These are phyloP conservation scores for Niveomyces coronatus DNA, from an alignment of 2,329 filamentous ascomycete genomes.

Conservation along the genomic window DNA sequence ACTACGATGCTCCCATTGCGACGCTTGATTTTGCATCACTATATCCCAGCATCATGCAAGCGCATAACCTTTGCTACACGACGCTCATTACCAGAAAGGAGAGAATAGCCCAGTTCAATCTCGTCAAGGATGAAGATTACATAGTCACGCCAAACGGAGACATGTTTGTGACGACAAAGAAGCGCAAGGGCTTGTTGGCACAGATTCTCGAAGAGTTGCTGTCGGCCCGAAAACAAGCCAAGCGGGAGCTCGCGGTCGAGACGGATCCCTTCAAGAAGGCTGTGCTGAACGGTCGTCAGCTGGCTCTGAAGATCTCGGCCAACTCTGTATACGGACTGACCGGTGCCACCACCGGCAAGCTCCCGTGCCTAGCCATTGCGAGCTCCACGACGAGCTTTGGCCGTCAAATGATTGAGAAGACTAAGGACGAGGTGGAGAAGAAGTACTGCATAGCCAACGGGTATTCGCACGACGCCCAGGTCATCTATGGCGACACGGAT, in stretches of 20 bases:
- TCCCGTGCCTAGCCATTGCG: slow-evolving; percentile 89
- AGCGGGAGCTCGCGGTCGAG: slow-evolving; percentile 77
- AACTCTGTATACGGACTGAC: slow-evolving; percentile 98
- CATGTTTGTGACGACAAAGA: slow-evolving; percentile 78
- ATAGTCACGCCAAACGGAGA: slow-evolving; percentile 93
- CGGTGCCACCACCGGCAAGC: slow-evolving; percentile 88
- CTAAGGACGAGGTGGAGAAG: slow-evolving; percentile 87
- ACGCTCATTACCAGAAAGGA: slow-evolving; percentile 69
- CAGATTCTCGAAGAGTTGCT: slow-evolving; percentile 95
- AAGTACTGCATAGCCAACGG: slow-evolving; percentile 89
- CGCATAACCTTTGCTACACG: slow-evolving; percentile 96
- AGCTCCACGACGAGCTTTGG: slow-evolving; percentile 96
- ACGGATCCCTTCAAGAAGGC: slow-evolving; percentile 97
- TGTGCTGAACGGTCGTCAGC: slow-evolving; percentile 90
- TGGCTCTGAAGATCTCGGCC: slow-evolving; percentile 91
- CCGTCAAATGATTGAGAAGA: slow-evolving; percentile 97
- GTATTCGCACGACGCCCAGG: slow-evolving; percentile 86
- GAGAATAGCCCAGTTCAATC: slow-evolving; percentile 61
- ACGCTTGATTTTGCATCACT: slow-evolving; percentile 98
- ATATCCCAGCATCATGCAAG: slow-evolving; percentile 97
- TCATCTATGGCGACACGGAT: slow-evolving; percentile 98
- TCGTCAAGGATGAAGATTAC: slow-evolving; percentile 88
- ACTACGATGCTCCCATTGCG: slow-evolving; percentile 90
- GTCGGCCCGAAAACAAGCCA: slow-evolving; percentile 86
- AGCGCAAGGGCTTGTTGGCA: slow-evolving; percentile 82